These are phyloP conservation scores for Pezicula neosporulosa DNA, from an alignment of 2,329 filamentous ascomycete genomes.

Conservation along the genomic window DNA sequence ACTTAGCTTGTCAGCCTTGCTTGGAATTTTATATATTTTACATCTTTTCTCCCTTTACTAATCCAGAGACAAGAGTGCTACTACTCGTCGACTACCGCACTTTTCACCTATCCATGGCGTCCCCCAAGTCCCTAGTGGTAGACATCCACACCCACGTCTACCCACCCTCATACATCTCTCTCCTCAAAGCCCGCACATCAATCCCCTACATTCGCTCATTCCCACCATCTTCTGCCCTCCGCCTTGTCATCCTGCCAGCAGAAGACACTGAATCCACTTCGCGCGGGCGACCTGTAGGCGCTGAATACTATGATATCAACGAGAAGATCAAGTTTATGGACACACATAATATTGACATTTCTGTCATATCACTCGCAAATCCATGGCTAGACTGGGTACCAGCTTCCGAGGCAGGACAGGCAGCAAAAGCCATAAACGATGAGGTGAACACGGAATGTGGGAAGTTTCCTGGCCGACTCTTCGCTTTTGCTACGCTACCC, in stretches of 20 bases:
- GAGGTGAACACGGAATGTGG: slow-evolving; percentile 74
- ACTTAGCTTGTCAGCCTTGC: no score
- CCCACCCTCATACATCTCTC: slow-evolving; percentile 58
- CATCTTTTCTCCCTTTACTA: no score
- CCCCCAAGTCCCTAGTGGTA: slow-evolving; percentile 43
- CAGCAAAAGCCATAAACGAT: slow-evolving; percentile 69
- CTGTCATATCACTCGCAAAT: slow-evolving; percentile 85
- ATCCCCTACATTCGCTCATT: slow-evolving; percentile 73
- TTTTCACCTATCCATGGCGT: slow-evolving; percentile 21
- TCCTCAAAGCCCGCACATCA: slow-evolving; percentile 53
- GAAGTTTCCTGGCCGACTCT: slow-evolving; percentile 63
- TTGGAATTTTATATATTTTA: no score
- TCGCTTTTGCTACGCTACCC: slow-evolving; percentile 80
- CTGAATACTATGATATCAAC: slow-evolving; percentile 76
- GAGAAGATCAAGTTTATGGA: slow-evolving; percentile 89
- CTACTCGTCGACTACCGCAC: neutral
- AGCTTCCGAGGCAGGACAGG: slow-evolving; percentile 54
- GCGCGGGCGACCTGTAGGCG: slow-evolving; percentile 77
- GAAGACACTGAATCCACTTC: slow-evolving; percentile 52
- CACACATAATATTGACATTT: slow-evolving; percentile 74
- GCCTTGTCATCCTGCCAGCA: slow-evolving; percentile 63
- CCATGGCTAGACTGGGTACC: slow-evolving; percentile 88
- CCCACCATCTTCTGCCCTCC: slow-evolving; percentile 50
- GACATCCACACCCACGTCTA: slow-evolving; percentile 72
- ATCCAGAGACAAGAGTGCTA: neutral